Evolutionary conservation across 106 monocot genomes (phyloP), one percentile per base, ranked within the genome.

Genomic region (Cymbidium sinense): DNA sequence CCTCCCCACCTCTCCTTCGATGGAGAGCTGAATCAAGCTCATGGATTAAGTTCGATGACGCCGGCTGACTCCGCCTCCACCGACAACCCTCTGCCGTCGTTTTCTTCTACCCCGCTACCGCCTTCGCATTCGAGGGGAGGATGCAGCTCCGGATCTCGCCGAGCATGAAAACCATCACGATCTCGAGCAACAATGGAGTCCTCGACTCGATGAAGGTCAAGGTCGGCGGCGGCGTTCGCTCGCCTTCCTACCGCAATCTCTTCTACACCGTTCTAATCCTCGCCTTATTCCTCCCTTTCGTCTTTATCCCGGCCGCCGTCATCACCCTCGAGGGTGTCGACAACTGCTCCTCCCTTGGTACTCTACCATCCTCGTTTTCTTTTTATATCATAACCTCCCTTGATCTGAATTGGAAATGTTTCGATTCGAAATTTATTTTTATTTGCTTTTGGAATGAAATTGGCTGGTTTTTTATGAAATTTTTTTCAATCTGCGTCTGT

Each of bases 141-240:
- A 96, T 96, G 96, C 96, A 94, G 96, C 91, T 96, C 86, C 93
- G 93, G 83, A 76, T 93, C 44, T 96, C 96, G 54, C 93, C 91
- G 70, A 93, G 96, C 82, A 93, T 94, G 96, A 91, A 91, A 85
- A 96, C 91, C 91, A 91, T 96, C 85, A 93, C 91, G 76, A 96
- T 95, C 80, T 91, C 93, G 34, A 87, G 84, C 78, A 87, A 70
- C 83, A 84, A 91, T 84, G 94, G 94, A 29, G 80, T 95, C 44
- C 79, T 94, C 58, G 93, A 94, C 75, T 76, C 88, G 80, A 90
- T 90, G 91, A 96, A 94, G 91, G 78, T 91, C 70, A 96, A 90
- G 77, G 88, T 83, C 30, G 89, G 86, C 11, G 88, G 86, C 30
- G 89, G 85, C 19, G 89, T 86, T 36, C 86, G 91, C 77, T 86